Evolutionary conservation across 768 basidiomycete species (phyloP), one percentile per base, ranked within the genome.

Genomic region (Leccinum fibrillosum): DNA sequence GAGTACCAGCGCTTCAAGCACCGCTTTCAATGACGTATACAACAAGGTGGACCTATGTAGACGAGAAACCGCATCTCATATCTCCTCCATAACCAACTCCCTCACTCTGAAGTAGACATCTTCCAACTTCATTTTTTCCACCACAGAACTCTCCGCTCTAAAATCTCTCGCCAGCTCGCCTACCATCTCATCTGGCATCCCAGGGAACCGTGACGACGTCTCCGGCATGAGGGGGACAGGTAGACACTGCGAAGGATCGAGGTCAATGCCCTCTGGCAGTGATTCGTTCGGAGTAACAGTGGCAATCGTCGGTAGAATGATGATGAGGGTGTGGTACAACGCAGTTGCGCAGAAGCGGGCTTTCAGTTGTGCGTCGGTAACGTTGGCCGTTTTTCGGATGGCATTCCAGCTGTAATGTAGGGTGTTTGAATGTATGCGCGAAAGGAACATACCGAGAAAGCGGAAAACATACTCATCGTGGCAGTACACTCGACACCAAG

Each of bases 401-500:
- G 74, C 69, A 52, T 84, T 75, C 94, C 94, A 98, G 69, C 93
- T 95, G 59, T 45, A 53, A 21, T 55, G 39, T 48, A 39, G n/a
- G 35, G 2, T 55, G 10, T 30, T 45, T 59, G 28, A 50, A 11
- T 32, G 35, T n/a, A 58, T 48, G 19, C 37, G 1, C 32, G 34
- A 12, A 23, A 37, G 23, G 32, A 23, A 5, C 19, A 48, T 8
- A 17, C 13, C 0, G 25, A 52, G 47, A 15, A n/a, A 47, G 23
- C 13, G 30, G 49, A 53, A 59, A 51, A 78, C 88, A 59, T 72
- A 96, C 94, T 97, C 84, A 69, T 98, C 94, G 52, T 92, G 88
- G 53, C 89, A 80, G 68, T 90, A 96, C 49, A 96, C 82, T 30
- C 95, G 80, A 35, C 95, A 82, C 95, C 95, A 98, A 15, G 92